phyloP scores from a whole-genome alignment of 371 early-diverging fungal species.

The Haplosporangium sp. region DNA sequence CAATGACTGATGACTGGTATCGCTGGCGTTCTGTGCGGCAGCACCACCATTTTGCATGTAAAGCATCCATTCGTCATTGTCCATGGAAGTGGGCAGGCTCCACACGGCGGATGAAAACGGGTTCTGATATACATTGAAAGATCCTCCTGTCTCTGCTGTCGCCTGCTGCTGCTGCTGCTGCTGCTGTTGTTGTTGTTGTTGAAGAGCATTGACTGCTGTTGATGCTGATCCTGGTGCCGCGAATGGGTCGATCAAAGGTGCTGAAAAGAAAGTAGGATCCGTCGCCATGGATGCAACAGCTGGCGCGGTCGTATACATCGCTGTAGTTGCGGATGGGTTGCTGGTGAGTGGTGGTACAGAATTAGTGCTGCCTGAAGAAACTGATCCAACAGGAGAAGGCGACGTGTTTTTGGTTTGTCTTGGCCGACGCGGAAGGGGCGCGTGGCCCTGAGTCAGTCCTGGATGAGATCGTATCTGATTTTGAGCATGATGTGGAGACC shows the following conservation, averaged over 20 bases:
- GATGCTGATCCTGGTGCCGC: slow-evolving; percentile 22
- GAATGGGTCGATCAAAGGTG: slow-evolving; percentile 22
- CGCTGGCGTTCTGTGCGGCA: not conserved
- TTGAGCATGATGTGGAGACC: slow-evolving; percentile 18
- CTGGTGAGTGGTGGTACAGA: not conserved
- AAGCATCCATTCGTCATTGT: slow-evolving; percentile 35
- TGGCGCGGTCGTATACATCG: not conserved
- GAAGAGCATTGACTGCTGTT: not conserved
- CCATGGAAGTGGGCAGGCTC: slow-evolving; percentile 27
- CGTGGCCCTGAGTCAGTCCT: slow-evolving; percentile 30
- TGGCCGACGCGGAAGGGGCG: slow-evolving; percentile 32
- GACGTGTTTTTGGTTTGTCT: slow-evolving; percentile 29
- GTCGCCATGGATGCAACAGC: not conserved
- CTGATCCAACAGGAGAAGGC: not conserved
- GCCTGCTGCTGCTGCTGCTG: not conserved
- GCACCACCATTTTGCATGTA: slow-evolving; percentile 27
- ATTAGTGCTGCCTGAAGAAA: not conserved
- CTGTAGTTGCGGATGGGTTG: not conserved
- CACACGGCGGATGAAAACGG: slow-evolving; percentile 30
- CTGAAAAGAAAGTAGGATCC: slow-evolving; percentile 4
- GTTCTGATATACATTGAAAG: slow-evolving; percentile 13
- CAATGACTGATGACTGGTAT: not conserved
- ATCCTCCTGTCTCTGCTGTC: not conserved
- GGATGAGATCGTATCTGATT: slow-evolving; percentile 17
- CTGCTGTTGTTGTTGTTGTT: slow-evolving; percentile 9